Conservation (phyloP, 2,329 filamentous ascomycete species). For the Helotiales sp. region DNA sequence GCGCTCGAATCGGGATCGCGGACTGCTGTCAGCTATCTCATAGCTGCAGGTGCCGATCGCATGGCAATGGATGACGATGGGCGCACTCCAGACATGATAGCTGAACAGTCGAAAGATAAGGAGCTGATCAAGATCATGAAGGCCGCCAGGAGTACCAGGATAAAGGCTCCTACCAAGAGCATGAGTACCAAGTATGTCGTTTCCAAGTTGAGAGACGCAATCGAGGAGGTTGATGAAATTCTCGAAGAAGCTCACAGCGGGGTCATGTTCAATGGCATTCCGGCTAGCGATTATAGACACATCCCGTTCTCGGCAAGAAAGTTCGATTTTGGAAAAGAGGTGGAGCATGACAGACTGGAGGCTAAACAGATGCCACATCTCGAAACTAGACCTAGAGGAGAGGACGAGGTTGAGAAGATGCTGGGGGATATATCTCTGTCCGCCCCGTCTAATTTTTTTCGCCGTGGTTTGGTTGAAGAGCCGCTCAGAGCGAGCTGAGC, state of each 20-base stretch:
- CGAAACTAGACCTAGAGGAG: background rate
- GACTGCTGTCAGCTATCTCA: constrained; percentile 16
- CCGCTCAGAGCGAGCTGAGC: background rate
- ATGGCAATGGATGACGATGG: constrained; percentile 29
- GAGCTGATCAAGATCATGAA: background rate
- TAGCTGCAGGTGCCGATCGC: constrained; percentile 23
- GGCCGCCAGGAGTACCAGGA: background rate
- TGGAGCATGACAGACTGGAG: background rate
- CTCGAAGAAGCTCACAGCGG: background rate
- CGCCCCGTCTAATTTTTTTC: background rate
- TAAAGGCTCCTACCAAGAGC: background rate
- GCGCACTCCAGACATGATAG: constrained; percentile 23
- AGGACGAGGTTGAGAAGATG: background rate
- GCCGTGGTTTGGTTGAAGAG: background rate
- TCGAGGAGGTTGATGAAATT: background rate
- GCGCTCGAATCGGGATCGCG: constrained; percentile 21
- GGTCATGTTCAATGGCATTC: background rate
- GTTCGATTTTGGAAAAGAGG: background rate
- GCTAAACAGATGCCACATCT: background rate
- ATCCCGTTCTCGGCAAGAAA: background rate
- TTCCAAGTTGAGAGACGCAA: background rate
- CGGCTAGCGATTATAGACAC: background rate
- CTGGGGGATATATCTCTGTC: background rate
- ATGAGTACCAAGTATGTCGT: background rate
- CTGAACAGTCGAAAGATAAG: constrained; percentile 9